These are phyloP conservation scores for Trichoderma gamsii DNA, from an alignment of 495 filamentous ascomycete genomes.

Conservation along the genomic window DNA sequence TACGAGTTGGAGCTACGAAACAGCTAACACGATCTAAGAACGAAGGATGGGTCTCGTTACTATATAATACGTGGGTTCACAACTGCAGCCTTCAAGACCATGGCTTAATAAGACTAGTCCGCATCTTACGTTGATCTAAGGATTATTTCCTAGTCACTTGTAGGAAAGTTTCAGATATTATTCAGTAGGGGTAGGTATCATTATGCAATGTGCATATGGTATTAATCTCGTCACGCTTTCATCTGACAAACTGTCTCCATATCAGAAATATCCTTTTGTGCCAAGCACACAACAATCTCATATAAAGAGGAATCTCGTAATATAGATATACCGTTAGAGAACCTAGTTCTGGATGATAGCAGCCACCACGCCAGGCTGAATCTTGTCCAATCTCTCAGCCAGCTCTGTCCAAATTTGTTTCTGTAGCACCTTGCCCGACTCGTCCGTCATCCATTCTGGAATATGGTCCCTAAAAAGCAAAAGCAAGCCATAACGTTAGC, in stretches of 20 bases:
- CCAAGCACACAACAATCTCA: too few species aligned
- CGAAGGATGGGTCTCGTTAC: too few species aligned
- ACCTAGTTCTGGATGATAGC: not conserved
- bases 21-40: too few species aligned
- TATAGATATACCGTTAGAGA: not conserved
- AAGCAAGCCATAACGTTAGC: not conserved
- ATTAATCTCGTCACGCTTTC: not conserved
- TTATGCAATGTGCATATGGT: not conserved
- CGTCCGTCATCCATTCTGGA: constrained; percentile 7
- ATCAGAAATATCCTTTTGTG: not conserved
- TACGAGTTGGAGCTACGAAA: too few species aligned
- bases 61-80: not conserved
- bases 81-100: not conserved
- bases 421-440: not conserved
- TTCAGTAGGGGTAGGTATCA: too few species aligned
- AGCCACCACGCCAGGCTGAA: constrained; percentile 12
- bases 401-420: constrained; percentile 16
- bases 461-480: not conserved
- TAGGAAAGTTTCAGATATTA: too few species aligned
- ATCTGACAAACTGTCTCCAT: not conserved
- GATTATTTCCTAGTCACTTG: not conserved
- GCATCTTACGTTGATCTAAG: not conserved
- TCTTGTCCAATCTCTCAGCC: constrained; percentile 4
- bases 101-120: not conserved
- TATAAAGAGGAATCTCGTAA: not conserved